Base-by-base conservation (phyloP, 805 yeast species). In the Candida sanyiensis region DNA sequence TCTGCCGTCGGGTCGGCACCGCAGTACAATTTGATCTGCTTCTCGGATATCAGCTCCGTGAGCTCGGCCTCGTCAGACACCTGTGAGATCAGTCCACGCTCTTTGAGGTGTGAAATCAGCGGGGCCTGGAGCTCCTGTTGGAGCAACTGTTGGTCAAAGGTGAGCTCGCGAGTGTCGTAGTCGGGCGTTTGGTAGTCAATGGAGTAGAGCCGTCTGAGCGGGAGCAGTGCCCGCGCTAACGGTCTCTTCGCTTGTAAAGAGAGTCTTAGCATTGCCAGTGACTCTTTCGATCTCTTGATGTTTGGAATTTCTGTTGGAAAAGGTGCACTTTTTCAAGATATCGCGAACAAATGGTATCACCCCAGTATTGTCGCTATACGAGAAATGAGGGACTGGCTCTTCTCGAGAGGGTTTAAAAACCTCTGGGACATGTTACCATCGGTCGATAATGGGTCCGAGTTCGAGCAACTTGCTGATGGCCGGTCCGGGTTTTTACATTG, bases 1-100 rank as follows among this genome's bases (percentile, higher is more conserved):
- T 57, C 66, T 1, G 97, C 97, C 0, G 96, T 80, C 2, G 98
- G 98, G 56, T 93, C 98, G 0, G 96, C 97, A 9, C 98, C 98
- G 58, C 95, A 82, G 59, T 90, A 90, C 7, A 87, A 59, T 8
- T 80, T 77, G 10, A 83, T 50, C 47, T 67, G 70, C 25, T 59
- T 48, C 8, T 51, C 52, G 3, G 50, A 38, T 3, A 62, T 33
- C 4, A 23, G 6, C 4, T 35, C 18, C 2, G 26, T 4, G 6
- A 39, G 29, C 7, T 23, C 12, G 5, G 48, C 54, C 9, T 57
- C 70, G 39, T 62, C 65, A 0, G 72, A 63, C 31, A 58, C 52
- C 6, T 61, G 64, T 19, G 72, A 66, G 2, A 76, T 48, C 3
- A 76, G 58, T 0, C 76, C 77, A 40, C 82, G 63, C 19, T 59